Percentiles rank a stretch among this genome's conserved stretches.
These are phyloP conservation scores for Vitis vinifera DNA, from an alignment of 164 flowering plant genomes.

Conservation along the genomic window ASM3070453v1 NC_081811.1:7529501-7530000, in stretches of 20 bases:
- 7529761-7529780: too few species aligned
- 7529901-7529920: constrained; percentile 48
- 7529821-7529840: constrained; percentile 48
- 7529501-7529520: too few species aligned
- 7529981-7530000: neutral
- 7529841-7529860: constrained; percentile 46
- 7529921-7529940: constrained; percentile 45
- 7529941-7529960: constrained; percentile 22
- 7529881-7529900: constrained; percentile 27
- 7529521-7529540: constrained; percentile 37
- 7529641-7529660: constrained; percentile 4
- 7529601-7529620: constrained; percentile 32
- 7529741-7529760: too few species aligned
- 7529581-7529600: too few species aligned
- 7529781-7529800: too few species aligned
- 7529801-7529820: neutral
- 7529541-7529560: constrained; percentile 48
- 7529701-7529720: constrained; percentile 29
- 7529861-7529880: constrained; percentile 37
- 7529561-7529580: constrained; percentile 19
- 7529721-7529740: constrained; percentile 12
- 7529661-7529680: constrained; percentile 2
- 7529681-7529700: constrained; percentile 26
- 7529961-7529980: constrained; percentile 44
- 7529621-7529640: constrained; percentile 29